Conservation (phyloP, 352 stramenopile species). For the Pythium biforme region DNA sequence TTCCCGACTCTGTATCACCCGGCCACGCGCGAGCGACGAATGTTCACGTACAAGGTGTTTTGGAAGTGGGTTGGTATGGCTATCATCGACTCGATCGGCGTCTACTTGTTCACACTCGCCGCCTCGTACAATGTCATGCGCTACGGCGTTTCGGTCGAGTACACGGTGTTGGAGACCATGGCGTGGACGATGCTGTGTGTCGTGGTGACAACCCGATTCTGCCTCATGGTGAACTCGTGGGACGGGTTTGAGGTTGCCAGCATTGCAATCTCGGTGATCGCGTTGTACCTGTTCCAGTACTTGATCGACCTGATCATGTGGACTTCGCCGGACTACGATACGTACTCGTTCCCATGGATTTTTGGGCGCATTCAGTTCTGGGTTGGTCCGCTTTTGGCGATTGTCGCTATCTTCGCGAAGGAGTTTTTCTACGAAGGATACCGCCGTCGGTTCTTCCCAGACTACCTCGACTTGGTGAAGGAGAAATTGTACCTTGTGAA, state of each 20-base stretch:
- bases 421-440: slow-evolving; percentile 71
- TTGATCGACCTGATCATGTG: slow-evolving; percentile 65
- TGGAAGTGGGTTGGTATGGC: slow-evolving; percentile 84
- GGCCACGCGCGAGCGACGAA: slow-evolving; percentile 44
- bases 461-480: slow-evolving; percentile 76
- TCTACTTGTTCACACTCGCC: slow-evolving; percentile 63
- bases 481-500: slow-evolving; percentile 32
- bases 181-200: slow-evolving; percentile 79
- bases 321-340: slow-evolving; percentile 53
- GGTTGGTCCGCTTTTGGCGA: slow-evolving; percentile 70
- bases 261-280: slow-evolving; percentile 53
- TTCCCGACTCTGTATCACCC: slow-evolving; percentile 73
- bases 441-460: slow-evolving; percentile 59
- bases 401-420: slow-evolving; percentile 64
- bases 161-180: slow-evolving; percentile 57
- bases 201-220: slow-evolving; percentile 76
- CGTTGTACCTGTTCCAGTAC: slow-evolving; percentile 69
- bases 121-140: slow-evolving; percentile 57
- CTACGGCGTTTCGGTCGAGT: slow-evolving; percentile 55
- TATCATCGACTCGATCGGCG: slow-evolving; percentile 74
- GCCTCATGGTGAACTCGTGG: slow-evolving; percentile 81
- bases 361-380: slow-evolving; percentile 66
- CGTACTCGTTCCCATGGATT: slow-evolving; percentile 78
- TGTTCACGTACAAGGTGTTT: slow-evolving; percentile 83
- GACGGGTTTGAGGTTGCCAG: slow-evolving; percentile 56